Evolutionary conservation across 176 grass and related monocot genomes (phyloP), one percentile per base, ranked within the genome.

Genomic region (Lolium perenne): DNA sequence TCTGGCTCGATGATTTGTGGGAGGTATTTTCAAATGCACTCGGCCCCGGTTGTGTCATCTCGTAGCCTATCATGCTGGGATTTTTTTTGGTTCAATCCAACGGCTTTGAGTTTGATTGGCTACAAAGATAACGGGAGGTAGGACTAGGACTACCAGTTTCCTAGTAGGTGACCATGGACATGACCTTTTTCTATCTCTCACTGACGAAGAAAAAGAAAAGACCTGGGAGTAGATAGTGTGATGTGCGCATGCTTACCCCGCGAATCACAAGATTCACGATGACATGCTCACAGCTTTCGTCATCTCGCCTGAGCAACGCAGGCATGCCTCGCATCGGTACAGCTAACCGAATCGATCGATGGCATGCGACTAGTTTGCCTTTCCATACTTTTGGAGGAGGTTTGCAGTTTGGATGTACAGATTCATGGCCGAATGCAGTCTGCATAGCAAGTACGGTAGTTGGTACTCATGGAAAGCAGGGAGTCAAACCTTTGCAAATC

Each of bases 41-140:
- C 29, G 29, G 29, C 29, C 29, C 1, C 2, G 29, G 25, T 51
- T 5, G 64, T 38, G 64, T 54, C 74, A 72, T 79, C 15, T 74
- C 65, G 12, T 7, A 67, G 18, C 41, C 74, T 64, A 83, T 88
- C 41, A 71, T 71, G 53, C 25, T 25, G 38, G 38, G 8, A 2
- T 60, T 48, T 54, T 21, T 20, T 45, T 20, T 71, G 15, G 48
- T 48, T 38, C 16, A 55, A 18, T 55, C 43, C 46, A 15, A 73
- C 73, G 85, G 29, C 51, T 83, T 80, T 68, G 55, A 48, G 87
- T 43, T 85, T 85, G 76, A 88, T 89, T 85, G 82, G 82, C 87
- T 80, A 67, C 82, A 80, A 89, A 89, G 74, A 60, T 57, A 65
- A 73, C 66, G 79, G 57, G 74, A 65, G 22, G 23, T 64, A 60